Base-by-base conservation (phyloP, 2,329 filamentous ascomycete species). In the Aspergillus awamori region DNA sequence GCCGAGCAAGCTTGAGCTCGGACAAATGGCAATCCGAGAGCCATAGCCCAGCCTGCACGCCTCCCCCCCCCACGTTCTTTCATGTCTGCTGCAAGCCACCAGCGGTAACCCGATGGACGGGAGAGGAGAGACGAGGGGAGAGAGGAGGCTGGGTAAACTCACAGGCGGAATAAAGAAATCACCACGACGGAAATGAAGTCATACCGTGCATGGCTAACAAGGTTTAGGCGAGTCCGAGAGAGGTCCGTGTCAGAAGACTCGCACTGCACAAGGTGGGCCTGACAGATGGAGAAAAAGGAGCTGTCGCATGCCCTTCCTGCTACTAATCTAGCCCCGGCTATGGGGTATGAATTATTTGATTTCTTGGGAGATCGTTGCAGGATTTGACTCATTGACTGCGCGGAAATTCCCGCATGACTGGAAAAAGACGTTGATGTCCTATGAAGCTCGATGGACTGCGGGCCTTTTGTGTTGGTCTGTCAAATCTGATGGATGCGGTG, bases 41-140 rank as follows among this genome's bases (percentile, higher is more conserved):
- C 47, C 47, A 48, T 48, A 22, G 22, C 22, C 45, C 45, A 30
- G 8, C 24, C 17, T 49, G 53, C 13, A 20, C 20, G 20, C 20
- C 53, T 33, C 53, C 53, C 53, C 53, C 45, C 53, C 53, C 53
- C 47, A 51, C 47, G 47, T 51, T 51, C 26, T 33, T n/a, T 28
- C 15, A 11, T 28, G 26, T 28, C 15, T 26, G 15, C 45, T 49
- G 45, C 20, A 45, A 24, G 41, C 41, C 41, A 56, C 53, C 43
- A n/a, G 41, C 54, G 28, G 41, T 28, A 57, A 49, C 41, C 41
- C 43, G 54, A 49, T n/a, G 8, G 47, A 30, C 24, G n/a, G 47
- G 26, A 33, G 10, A 26, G 20, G 15, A 24, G 15, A 15, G 20
- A 22, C 5, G 41, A 22, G 17, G 41, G 5, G 17, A 10, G 39